Conservation (phyloP, 352 stramenopile genomes). For the Globisporangium ultimum region DNA sequence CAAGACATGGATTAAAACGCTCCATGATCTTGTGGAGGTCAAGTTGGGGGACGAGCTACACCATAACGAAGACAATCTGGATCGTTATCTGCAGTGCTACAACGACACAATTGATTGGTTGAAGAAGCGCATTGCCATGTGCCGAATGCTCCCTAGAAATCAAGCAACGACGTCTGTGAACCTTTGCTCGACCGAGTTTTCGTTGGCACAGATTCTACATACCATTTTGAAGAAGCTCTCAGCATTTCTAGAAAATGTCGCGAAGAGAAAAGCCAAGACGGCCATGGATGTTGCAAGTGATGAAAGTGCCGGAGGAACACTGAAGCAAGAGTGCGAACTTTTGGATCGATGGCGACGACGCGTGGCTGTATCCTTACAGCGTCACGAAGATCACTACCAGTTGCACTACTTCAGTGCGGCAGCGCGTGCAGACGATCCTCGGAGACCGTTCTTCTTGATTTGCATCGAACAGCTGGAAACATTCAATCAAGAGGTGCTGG, state of each 20-base stretch:
- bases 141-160: conserved; percentile 9
- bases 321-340: neutral
- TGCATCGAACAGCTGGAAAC: conserved; percentile 78
- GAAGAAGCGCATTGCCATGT: conserved; percentile 27
- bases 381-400: conserved; percentile 35
- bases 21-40: conserved; percentile 29
- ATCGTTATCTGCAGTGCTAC: conserved; percentile 28
- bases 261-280: neutral
- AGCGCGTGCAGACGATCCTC: conserved; percentile 7
- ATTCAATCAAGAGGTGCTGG: conserved; percentile 49
- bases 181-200: conserved; percentile 39
- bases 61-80: conserved; percentile 13
- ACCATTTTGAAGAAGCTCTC: conserved; percentile 29
- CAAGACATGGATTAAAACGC: conserved; percentile 20
- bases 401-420: conserved; percentile 15
- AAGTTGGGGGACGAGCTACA: conserved; percentile 19
- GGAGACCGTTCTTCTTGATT: conserved; percentile 49
- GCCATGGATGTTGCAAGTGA: neutral
- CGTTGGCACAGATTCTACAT: conserved; percentile 48
- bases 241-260: conserved; percentile 11
- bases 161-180: conserved; percentile 11
- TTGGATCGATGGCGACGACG: conserved; percentile 17
- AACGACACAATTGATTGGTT: conserved; percentile 45
- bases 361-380: conserved; percentile 19
- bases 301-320: no score